Conservation (phyloP, 257 asterid species). For the Plantago elongata region DNA sequence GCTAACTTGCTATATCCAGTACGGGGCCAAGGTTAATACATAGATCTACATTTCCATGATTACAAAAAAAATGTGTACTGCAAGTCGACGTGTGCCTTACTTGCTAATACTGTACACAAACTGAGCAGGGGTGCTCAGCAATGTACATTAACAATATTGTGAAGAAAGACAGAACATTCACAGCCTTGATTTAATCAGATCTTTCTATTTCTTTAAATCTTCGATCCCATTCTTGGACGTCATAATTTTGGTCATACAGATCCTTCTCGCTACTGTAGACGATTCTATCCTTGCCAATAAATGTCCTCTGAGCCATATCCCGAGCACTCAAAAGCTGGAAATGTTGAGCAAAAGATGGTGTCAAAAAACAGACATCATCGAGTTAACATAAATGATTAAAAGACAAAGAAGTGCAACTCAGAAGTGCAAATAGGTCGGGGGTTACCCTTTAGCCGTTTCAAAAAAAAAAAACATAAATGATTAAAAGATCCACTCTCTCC, state of each 20-base stretch:
- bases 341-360: neutral
- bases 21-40: too few species aligned
- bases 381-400: neutral
- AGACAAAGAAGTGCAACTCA: too few species aligned
- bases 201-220: constrained; percentile 70
- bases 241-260: constrained; percentile 72
- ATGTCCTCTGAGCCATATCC: constrained; percentile 87
- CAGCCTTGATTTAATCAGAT: constrained; percentile 31
- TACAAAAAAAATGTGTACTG: too few species aligned
- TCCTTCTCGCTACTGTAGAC: constrained; percentile 84
- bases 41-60: too few species aligned
- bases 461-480: constrained; percentile 3
- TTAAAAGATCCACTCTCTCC: neutral
- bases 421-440: too few species aligned
- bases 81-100: too few species aligned
- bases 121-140: too few species aligned
- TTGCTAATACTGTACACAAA: too few species aligned
- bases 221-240: constrained; percentile 68
- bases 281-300: constrained; percentile 75
- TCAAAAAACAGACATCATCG: neutral
- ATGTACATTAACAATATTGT: too few species aligned
- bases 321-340: constrained; percentile 85
- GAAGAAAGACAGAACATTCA: too few species aligned
- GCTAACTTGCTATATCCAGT: too few species aligned
- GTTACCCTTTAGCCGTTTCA: too few species aligned